These are phyloP conservation scores for Pulveroboletus sp. DNA, from an alignment of 768 basidiomycete genomes.

Conservation along the genomic window DNA sequence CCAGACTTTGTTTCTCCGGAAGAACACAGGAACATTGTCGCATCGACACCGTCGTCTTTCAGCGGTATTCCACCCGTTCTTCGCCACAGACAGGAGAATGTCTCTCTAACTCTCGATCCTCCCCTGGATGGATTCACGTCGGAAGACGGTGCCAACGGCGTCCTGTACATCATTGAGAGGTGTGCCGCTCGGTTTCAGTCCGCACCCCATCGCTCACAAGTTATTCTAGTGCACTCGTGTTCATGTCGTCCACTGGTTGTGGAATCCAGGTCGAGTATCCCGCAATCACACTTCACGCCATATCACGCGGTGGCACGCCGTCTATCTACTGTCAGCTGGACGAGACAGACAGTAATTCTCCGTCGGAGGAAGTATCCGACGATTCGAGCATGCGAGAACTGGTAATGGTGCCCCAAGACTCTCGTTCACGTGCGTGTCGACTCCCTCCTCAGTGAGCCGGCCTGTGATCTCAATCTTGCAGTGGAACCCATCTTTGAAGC, in stretches of 20 bases:
- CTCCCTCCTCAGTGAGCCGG: background rate
- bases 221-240: constrained; percentile 60
- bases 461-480: constrained; percentile 26
- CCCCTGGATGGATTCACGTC: constrained; percentile 53
- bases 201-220: constrained; percentile 3
- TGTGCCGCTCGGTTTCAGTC: constrained; percentile 27
- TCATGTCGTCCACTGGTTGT: constrained; percentile 61
- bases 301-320: constrained; percentile 62
- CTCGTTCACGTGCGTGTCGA: constrained; percentile 51
- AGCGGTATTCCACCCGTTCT: constrained; percentile 79
- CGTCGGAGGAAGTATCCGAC: constrained; percentile 33
- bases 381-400: constrained; percentile 72
- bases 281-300: constrained; percentile 87
- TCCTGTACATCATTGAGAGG: constrained; percentile 86
- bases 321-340: constrained; percentile 95
- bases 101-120: constrained; percentile 67
- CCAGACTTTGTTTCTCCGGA: constrained; percentile 53
- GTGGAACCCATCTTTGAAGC: constrained; percentile 85
- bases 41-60: constrained; percentile 84
- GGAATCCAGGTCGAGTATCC: constrained; percentile 89
- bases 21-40: constrained; percentile 61
- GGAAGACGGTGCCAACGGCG: constrained; percentile 53
- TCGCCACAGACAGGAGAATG: constrained; percentile 66
- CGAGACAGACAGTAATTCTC: constrained; percentile 41
- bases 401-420: constrained; percentile 60